Evolutionary conservation across 306 rosid species (phyloP).

Genomic region (Cucurbita argyrosperma): DNA sequence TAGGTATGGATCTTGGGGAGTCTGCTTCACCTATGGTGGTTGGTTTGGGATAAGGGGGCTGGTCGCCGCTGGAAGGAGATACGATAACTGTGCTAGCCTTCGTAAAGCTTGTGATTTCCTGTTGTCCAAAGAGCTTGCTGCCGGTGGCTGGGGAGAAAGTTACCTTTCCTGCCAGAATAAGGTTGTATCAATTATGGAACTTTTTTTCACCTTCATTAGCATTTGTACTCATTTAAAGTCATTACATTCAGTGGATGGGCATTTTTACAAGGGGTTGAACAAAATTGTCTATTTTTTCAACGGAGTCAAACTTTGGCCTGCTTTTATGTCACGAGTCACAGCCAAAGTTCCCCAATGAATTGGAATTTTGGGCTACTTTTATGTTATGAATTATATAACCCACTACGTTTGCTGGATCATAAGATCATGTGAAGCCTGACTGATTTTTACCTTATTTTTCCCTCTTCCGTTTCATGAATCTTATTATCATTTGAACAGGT

Average conservation of each 20-base stretch:
- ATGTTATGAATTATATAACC: neutral
- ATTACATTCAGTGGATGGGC: neutral
- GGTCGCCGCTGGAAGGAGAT: constrained; percentile 25
- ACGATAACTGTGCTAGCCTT: constrained; percentile 11
- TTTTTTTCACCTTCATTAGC: neutral
- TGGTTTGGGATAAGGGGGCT: constrained; percentile 29
- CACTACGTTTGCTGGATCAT: neutral
- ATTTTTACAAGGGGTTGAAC: neutral
- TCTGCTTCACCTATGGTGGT: constrained; percentile 30
- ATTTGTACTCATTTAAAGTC: neutral
- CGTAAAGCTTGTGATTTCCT: constrained; percentile 22
- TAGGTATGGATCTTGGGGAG: constrained; percentile 33
- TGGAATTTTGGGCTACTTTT: neutral
- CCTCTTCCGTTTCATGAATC: neutral
- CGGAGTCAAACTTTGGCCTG: neutral
- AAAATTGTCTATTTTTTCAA: neutral
- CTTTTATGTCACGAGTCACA: neutral
- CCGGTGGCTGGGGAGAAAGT: constrained; percentile 32
- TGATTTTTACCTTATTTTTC: neutral
- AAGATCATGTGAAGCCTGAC: neutral
- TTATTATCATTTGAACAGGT: constrained; percentile 6
- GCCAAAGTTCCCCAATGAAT: neutral
- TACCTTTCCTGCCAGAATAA: constrained; percentile 25
- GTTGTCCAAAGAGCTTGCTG: constrained; percentile 23
- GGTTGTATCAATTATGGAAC: constrained; percentile 2